These are phyloP conservation scores for Rubus parviflorus DNA, from an alignment of 306 rosid genomes.

Conservation along the genomic window DNA sequence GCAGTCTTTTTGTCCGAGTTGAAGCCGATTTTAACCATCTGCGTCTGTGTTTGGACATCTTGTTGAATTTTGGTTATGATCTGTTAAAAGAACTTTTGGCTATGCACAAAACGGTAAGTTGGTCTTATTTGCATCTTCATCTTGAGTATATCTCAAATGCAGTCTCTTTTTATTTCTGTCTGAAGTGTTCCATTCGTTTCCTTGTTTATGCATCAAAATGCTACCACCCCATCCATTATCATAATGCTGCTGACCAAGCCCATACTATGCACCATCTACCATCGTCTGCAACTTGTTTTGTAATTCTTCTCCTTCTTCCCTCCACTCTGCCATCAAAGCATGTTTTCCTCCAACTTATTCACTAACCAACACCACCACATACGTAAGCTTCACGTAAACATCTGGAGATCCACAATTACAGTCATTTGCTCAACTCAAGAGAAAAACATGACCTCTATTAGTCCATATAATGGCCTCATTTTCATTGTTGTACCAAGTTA, in stretches of 20 bases:
- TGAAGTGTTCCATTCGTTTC: no score
- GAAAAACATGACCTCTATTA: background rate
- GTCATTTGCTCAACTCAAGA: background rate
- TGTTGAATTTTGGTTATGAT: slow-evolving; percentile 55
- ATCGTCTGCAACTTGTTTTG: background rate
- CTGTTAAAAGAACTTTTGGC: slow-evolving; percentile 67
- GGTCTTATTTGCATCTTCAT: slow-evolving; percentile 2
- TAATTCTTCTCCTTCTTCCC: background rate
- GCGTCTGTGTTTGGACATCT: slow-evolving; percentile 34
- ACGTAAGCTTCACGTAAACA: background rate
- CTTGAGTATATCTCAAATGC: background rate
- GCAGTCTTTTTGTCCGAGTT: slow-evolving; percentile 23
- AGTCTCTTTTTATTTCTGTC: background rate
- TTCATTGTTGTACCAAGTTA: background rate
- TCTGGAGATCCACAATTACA: background rate
- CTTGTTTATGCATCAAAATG: no score
- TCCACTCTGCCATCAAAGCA: background rate
- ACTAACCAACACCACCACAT: background rate
- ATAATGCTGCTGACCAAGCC: background rate
- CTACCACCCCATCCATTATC: background rate
- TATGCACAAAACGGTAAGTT: slow-evolving; percentile 70
- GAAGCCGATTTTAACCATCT: slow-evolving; percentile 56
- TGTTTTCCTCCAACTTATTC: background rate
- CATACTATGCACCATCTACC: background rate
- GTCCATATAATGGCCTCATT: background rate